Conservation (phyloP, 1,284 basidiomycete species). For the Trametes pubescens region DNA sequence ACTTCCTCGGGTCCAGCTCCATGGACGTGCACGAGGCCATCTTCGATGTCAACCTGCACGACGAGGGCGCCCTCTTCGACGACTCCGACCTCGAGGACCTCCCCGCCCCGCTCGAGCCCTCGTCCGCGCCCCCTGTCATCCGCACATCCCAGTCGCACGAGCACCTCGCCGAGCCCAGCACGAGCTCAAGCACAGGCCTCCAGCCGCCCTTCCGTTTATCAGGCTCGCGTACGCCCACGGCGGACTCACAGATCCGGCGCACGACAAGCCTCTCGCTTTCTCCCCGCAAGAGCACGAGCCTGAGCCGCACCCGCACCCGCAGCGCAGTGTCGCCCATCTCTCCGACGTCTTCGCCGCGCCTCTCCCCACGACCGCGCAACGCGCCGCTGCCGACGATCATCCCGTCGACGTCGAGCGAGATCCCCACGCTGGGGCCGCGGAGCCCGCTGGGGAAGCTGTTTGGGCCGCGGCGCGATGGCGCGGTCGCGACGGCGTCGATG, state of each 20-base stretch:
- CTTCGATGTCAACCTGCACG: constrained; percentile 71
- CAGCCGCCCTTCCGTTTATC: constrained; percentile 9
- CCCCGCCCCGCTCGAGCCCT: constrained; percentile 10
- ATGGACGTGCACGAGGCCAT: constrained; percentile 77
- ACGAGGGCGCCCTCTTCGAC: constrained; percentile 47
- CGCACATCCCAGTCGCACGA: constrained; percentile 55
- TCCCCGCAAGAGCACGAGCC: constrained; percentile 28
- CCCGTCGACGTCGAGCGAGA: constrained; percentile 42
- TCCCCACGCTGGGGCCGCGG: constrained; percentile 40
- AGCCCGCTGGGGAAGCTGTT: constrained; percentile 68
- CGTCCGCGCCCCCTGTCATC: constrained; percentile 32
- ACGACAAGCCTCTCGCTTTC: constrained; percentile 31
- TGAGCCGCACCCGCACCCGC: constrained; percentile 24
- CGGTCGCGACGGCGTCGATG: constrained; percentile 40
- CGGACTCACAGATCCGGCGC: constrained; percentile 24
- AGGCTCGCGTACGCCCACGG: constrained; percentile 11
- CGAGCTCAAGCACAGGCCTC: constrained; percentile 9
- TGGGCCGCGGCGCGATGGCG: constrained; percentile 32
- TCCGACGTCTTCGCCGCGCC: constrained; percentile 29
- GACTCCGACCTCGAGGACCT: constrained; percentile 57
- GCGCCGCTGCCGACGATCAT: constrained; percentile 38
- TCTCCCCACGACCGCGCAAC: constrained; percentile 37
- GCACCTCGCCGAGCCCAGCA: constrained; percentile 35
- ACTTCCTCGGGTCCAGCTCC: constrained; percentile 71
- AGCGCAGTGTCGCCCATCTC: constrained; percentile 29